Evolutionary conservation across 2,329 filamentous ascomycete species (phyloP), one percentile per base, ranked within the genome.

Genomic region (Coleophoma crateriformis): DNA sequence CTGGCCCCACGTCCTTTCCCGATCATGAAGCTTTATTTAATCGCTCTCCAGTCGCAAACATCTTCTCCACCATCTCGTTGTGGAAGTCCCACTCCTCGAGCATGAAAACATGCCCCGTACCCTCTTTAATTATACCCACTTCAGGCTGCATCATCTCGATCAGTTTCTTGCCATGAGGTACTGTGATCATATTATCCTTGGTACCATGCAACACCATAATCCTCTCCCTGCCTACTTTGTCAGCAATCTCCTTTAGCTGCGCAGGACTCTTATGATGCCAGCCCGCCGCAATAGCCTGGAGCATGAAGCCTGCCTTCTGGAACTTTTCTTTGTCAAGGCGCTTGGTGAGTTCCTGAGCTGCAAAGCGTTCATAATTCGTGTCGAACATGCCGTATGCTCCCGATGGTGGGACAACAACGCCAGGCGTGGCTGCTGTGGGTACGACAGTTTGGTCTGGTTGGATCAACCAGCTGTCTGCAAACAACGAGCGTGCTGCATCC

Each of bases 121-220:
- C 86, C 54, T 89, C 81, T n/a, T 84, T 73, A 22, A 89, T 78
- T 39, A 79, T 64, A 33, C 77, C 79, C 52, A 73, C 76, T 3
- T 73, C 82, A 1, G 88, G 87, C 56, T 73, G 53, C 22, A 96
- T 61, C 41, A 79, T 77, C 46, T 81, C 73, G 50, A 87, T 80
- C 55, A 96, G 67, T 65, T 85, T 79, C 61, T 81, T 70, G 0
- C 81, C 89, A 63, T 94, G 87, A 6, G 76, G 76, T 44, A 84
- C 74, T 4, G 78, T 81, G 57, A 96, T 85, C 86, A 96, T 90
- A n/a, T 74, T 73, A 67, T 96, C 90, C 10, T 68, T 68, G 1
- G 78, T 84, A 7, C 90, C 90, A 67, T 95, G 90, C 57, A 92
- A 67, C 5, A 95, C 79, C 58, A 88, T 67, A 55, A 96, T 91